A percentile compares a stretch with the other conserved stretches of the same genome.
Evolutionary conservation across 2,329 filamentous ascomycete species (phyloP).

Genomic region (Fusarium armeniacum): DNA sequence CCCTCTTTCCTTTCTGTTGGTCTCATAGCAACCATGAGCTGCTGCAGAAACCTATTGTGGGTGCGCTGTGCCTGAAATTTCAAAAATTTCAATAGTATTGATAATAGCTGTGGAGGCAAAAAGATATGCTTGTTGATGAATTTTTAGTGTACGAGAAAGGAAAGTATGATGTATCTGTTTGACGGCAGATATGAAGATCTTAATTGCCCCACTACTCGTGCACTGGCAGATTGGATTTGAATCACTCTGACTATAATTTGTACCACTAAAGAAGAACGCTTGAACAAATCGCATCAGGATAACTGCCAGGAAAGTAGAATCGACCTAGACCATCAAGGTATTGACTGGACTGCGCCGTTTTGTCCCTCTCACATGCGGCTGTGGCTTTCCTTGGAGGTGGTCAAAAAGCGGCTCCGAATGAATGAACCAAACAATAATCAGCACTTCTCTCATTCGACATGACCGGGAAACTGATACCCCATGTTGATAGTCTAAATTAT

Average conservation of each 20-base stretch:
- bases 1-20: constrained; percentile 15
- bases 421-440: background rate
- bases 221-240: too few species aligned
- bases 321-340: background rate
- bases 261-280: background rate
- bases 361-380: constrained; percentile 3
- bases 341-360: background rate
- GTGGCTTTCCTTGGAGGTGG: constrained; percentile 14
- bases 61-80: background rate
- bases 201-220: constrained; percentile 8
- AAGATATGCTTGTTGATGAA: background rate
- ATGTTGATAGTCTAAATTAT: constrained; percentile 21
- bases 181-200: constrained; percentile 34
- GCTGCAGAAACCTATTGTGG: background rate
- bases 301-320: background rate
- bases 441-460: background rate
- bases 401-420: constrained; percentile 16
- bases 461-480: background rate
- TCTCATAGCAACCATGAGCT: constrained; percentile 29
- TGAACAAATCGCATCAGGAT: background rate
- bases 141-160: background rate
- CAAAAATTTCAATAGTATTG: background rate
- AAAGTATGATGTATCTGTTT: constrained; percentile 11
- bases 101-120: constrained; percentile 2
- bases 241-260: background rate